Evolutionary conservation across 2,329 filamentous ascomycete genomes (phyloP).

Genomic region (Xylaria sp.): DNA sequence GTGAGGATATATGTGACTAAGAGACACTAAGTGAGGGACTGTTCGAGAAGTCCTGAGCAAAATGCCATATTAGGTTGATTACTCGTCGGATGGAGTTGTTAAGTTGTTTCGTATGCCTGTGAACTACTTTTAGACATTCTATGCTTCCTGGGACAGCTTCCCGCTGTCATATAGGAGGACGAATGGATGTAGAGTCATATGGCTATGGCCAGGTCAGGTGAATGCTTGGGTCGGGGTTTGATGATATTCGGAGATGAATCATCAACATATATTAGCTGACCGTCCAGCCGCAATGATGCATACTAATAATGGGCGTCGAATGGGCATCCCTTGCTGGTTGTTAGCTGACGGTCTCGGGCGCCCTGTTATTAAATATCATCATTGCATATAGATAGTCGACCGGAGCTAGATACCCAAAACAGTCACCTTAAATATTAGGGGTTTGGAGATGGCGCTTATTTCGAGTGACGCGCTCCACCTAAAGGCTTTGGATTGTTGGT

Average conservation of each 20-base stretch:
- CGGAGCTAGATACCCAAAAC: background rate
- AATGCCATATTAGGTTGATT: background rate
- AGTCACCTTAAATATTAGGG: background rate
- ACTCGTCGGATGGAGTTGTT: background rate
- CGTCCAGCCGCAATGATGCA: background rate
- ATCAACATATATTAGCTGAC: conserved; percentile 6
- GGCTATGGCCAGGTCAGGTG: background rate
- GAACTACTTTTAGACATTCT: background rate
- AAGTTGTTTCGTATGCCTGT: background rate
- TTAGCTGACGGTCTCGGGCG: conserved; percentile 9
- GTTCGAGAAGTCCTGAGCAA: too few relatives aligned
- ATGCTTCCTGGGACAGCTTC: background rate
- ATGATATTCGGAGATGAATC: background rate
- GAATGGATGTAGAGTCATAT: conserved; percentile 8
- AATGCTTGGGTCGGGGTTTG: background rate
- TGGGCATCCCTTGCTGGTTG: conserved; percentile 7
- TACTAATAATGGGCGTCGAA: conserved; percentile 13
- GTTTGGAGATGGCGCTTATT: conserved; percentile 21
- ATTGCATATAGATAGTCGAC: conserved; percentile 10
- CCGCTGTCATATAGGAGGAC: background rate
- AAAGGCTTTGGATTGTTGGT: conserved; percentile 7
- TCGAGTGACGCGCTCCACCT: conserved; percentile 26
- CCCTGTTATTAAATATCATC: conserved; percentile 5
- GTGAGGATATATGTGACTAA: too few relatives aligned
- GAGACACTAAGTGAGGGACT: too few relatives aligned